These are phyloP conservation scores for Gonapodya sp. DNA, from an alignment of 192 early-diverging fungal species.

Conservation along the genomic window DNA sequence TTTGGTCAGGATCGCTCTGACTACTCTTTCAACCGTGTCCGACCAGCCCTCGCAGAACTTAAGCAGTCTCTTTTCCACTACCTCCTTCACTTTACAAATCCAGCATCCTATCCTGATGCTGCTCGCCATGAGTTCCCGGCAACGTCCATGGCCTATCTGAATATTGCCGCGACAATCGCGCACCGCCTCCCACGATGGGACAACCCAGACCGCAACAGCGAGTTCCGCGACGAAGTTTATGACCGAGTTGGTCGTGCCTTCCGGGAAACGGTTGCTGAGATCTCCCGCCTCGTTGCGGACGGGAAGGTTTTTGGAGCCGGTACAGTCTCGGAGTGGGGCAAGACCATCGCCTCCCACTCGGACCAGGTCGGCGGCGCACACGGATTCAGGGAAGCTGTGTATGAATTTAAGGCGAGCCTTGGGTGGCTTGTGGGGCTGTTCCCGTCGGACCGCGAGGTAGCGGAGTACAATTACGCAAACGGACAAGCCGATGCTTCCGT, in stretches of 20 bases:
- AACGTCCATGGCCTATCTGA: slow-evolving; percentile 68
- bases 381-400: slow-evolving; percentile 45
- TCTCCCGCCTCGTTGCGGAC: slow-evolving; percentile 56
- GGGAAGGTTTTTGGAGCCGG: slow-evolving; percentile 74
- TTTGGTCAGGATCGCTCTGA: slow-evolving; percentile 64
- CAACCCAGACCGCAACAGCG: slow-evolving; percentile 55
- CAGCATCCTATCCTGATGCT: slow-evolving; percentile 64
- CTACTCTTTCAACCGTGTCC: slow-evolving; percentile 83
- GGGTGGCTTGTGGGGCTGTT: slow-evolving; percentile 66
- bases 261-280: slow-evolving; percentile 64
- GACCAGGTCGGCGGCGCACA: slow-evolving; percentile 36
- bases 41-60: slow-evolving; percentile 62
- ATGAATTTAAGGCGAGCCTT: slow-evolving; percentile 47
- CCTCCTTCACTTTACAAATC: slow-evolving; percentile 34
- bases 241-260: slow-evolving; percentile 62
- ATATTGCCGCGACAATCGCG: slow-evolving; percentile 60
- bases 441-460: neutral
- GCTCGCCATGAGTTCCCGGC: slow-evolving; percentile 53
- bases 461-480: neutral
- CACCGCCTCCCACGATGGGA: slow-evolving; percentile 77
- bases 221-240: slow-evolving; percentile 52
- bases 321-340: slow-evolving; percentile 77
- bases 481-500: too few species aligned
- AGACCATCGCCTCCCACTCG: slow-evolving; percentile 58
- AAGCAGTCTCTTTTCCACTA: slow-evolving; percentile 35